Percentiles rank a stretch among this genome's conserved stretches.
Conservation (phyloP, 345 rosid species). For the Pistacia atlantica region DNA sequence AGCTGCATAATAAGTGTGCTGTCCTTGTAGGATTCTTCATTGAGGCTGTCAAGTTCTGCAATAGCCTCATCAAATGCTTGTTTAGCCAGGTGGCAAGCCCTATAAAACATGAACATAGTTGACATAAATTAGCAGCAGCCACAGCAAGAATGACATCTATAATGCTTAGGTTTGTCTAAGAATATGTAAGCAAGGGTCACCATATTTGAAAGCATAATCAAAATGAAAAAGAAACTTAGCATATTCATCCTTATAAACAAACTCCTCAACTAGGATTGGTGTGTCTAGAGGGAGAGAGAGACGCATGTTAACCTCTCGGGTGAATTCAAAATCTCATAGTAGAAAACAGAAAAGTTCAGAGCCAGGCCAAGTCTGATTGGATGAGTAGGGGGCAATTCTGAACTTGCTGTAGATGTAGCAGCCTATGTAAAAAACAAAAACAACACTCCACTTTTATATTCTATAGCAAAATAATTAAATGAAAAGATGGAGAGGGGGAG, state of each 20-base stretch:
- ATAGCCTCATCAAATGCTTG: conserved; percentile 91
- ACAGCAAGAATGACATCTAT: not conserved
- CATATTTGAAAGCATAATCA: not conserved
- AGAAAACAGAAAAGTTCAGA: conserved; percentile 84
- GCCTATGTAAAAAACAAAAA: conserved; percentile 34
- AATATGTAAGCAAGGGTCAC: not conserved
- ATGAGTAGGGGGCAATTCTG: conserved; percentile 73
- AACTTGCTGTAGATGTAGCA: conserved; percentile 46
- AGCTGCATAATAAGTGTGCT: conserved; percentile 92
- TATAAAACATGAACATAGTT: conserved; percentile 29
- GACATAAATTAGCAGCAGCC: conserved; percentile 8
- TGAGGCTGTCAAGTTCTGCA: conserved; percentile 83
- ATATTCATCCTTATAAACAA: not conserved
- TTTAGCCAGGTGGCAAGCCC: conserved; percentile 86
- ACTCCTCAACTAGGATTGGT: not conserved
- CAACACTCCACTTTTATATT: not conserved
- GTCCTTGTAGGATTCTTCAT: conserved; percentile 86
- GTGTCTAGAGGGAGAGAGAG: not conserved
- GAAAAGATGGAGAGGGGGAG: not conserved
- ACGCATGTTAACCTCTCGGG: conserved; percentile 59
- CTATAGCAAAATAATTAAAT: not conserved
- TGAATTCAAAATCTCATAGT: conserved; percentile 83
- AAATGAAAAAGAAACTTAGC: not conserved
- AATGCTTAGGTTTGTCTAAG: conserved; percentile 5
- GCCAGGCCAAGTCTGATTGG: conserved; percentile 87